Percentiles rank a stretch among this genome's conserved stretches.
Conservation (phyloP, 345 rosid genomes). For the Barbarea vulgaris region DNA sequence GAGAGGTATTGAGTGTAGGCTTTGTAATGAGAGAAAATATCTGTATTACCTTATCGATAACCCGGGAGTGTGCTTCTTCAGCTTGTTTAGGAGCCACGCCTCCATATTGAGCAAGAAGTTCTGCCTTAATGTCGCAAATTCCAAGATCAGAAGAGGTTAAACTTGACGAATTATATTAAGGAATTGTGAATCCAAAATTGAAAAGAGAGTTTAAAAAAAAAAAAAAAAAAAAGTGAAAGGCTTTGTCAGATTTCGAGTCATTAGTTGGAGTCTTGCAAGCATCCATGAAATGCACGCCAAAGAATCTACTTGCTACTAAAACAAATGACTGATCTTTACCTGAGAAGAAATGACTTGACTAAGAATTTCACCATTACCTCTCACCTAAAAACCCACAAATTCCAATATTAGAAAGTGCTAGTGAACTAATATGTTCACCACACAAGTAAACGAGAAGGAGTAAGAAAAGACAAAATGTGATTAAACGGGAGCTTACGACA, state of each 20-base stretch:
- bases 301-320: not conserved
- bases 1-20: not conserved
- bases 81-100: slow-evolving; percentile 98
- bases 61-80: slow-evolving; percentile 84
- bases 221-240: not conserved
- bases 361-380: slow-evolving; percentile 80
- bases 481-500: slow-evolving; percentile 50
- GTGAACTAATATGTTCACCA: slow-evolving; percentile 10
- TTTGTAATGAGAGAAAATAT: not conserved
- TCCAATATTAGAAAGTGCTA: not conserved
- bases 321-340: slow-evolving; percentile 50
- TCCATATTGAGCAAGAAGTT: slow-evolving; percentile 81
- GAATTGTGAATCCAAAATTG: not conserved
- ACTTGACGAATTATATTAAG: not conserved
- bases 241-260: not conserved
- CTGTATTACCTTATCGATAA: slow-evolving; percentile 68
- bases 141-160: slow-evolving; percentile 22
- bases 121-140: slow-evolving; percentile 58
- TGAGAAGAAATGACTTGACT: slow-evolving; percentile 96
- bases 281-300: slow-evolving; percentile 1
- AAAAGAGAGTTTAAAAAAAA: not conserved
- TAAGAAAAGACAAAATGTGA: not conserved
- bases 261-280: not conserved
- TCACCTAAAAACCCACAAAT: slow-evolving; percentile 54
- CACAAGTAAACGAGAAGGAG: not conserved